Evolutionary conservation across 176 grass and related monocot genomes (phyloP).

Genomic region (bread wheat (Triticum aestivum)): IWGSC_CS_RefSeq_v2.1 NC_057803.1:530290946-530291445

Average conservation of each 20-base stretch:
- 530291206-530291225: background rate
- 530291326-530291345: background rate
- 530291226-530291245: background rate
- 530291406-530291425: background rate
- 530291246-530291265: background rate
- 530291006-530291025: background rate
- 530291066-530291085: background rate
- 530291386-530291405: background rate
- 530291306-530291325: background rate
- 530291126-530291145: background rate
- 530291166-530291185: rapidly evolving
- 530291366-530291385: background rate
- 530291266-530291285: background rate
- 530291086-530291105: background rate
- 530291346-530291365: background rate
- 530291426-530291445: background rate
- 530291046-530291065: slow-evolving; percentile 20
- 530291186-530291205: rapidly evolving
- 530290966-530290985: slow-evolving; percentile 38
- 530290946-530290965: background rate
- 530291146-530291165: background rate
- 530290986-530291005: background rate
- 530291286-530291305: background rate
- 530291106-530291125: slow-evolving; percentile 27
- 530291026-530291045: slow-evolving; percentile 6